Conservation (phyloP, 2,329 filamentous ascomycete species). For the Aspergillus costaricaensis region DNA sequence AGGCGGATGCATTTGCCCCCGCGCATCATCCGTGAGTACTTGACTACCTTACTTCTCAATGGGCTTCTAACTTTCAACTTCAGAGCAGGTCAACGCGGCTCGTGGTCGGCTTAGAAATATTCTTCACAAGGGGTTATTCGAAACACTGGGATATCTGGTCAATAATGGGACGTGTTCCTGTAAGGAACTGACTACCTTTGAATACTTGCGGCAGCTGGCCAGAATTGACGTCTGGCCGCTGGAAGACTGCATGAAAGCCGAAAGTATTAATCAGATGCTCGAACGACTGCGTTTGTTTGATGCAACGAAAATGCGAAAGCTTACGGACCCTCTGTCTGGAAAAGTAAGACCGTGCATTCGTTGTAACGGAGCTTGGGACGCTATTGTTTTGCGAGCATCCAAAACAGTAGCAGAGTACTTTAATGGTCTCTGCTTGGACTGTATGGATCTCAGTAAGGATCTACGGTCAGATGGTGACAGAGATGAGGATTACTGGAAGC, state of each 20-base stretch:
- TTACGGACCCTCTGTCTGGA: no score
- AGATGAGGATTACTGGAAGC: conserved; percentile 10
- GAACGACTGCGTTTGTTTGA: neutral
- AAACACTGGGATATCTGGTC: no score
- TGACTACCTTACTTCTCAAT: neutral
- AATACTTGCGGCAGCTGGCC: neutral
- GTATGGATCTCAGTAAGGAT: conserved; percentile 4
- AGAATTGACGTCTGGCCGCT: conserved; percentile 3
- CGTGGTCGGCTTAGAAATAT: no score
- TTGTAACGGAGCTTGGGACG: neutral
- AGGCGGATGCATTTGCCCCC: conserved; percentile 3
- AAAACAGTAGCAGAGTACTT: neutral
- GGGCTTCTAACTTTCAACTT: neutral
- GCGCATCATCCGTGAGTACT: conserved; percentile 5
- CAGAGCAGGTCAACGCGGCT: conserved; percentile 12
- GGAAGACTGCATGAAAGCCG: neutral
- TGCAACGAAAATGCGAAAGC: neutral
- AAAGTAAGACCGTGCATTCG: accelerated
- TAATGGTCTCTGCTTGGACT: conserved; percentile 14
- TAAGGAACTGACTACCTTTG: neutral
- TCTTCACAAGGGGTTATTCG: no score
- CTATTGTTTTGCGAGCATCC: neutral
- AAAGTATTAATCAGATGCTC: neutral
- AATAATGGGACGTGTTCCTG: no score
- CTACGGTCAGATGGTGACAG: neutral